Conservation (phyloP, 257 asterid species). For the Anisodus acutangulus region DNA sequence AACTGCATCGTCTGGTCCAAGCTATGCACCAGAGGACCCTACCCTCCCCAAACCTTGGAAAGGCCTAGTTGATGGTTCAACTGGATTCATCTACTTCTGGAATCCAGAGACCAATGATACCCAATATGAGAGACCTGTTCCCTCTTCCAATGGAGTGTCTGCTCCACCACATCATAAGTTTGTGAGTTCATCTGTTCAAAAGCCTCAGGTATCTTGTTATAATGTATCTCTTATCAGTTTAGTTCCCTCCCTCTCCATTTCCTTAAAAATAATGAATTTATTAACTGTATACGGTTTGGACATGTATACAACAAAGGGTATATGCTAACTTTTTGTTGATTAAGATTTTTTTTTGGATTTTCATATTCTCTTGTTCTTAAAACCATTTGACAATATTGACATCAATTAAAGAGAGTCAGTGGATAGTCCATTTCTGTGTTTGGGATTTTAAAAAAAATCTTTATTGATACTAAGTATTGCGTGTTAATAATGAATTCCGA, state of each 20-base stretch:
- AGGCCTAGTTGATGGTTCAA: slow-evolving; percentile 83
- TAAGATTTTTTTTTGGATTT: neutral
- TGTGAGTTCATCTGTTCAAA: slow-evolving; percentile 66
- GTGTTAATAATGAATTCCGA: neutral
- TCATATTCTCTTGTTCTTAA: slow-evolving; percentile 14
- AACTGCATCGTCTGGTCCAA: slow-evolving; percentile 53
- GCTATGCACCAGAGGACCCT: slow-evolving; percentile 96
- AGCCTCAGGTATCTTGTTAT: slow-evolving; percentile 52
- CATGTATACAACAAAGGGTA: neutral
- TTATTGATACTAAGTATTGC: neutral
- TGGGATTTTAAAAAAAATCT: neutral
- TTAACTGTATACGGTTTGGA: neutral
- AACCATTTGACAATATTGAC: slow-evolving; percentile 26
- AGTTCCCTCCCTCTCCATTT: neutral
- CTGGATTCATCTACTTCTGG: slow-evolving; percentile 93
- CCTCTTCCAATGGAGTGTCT: slow-evolving; percentile 46
- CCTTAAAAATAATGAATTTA: neutral
- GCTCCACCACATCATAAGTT: slow-evolving; percentile 49
- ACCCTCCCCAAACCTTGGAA: slow-evolving; percentile 96
- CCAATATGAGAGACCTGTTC: slow-evolving; percentile 84
- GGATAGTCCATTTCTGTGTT: neutral
- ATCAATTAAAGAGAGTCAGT: neutral
- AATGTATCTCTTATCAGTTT: neutral
- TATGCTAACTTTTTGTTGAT: neutral
- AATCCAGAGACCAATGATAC: slow-evolving; percentile 94